Evolutionary conservation across 495 filamentous ascomycete species (phyloP).

Genomic region (Xylaria bambusicola): DNA sequence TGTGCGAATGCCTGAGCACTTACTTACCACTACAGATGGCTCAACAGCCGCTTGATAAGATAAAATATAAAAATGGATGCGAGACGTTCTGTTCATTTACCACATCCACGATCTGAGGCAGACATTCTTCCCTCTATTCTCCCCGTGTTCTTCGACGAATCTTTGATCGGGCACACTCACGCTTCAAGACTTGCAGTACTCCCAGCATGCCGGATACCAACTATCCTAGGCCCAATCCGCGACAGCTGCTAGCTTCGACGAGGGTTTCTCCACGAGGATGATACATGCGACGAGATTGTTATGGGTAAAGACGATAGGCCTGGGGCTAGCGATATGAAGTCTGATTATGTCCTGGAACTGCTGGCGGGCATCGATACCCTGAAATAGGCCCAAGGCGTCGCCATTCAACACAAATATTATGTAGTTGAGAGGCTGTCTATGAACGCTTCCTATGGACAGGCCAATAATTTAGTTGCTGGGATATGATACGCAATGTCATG

Average conservation of each 20-base stretch:
- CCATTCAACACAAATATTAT: conserved; percentile 1
- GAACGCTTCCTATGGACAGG: conserved; percentile 26
- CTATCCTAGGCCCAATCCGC: conserved; percentile 54
- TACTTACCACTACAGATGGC: too few species aligned
- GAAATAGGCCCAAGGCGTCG: conserved; percentile 5
- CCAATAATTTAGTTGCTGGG: conserved; percentile 10
- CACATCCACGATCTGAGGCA: not conserved
- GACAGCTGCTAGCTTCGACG: conserved; percentile 32
- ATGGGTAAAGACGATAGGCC: conserved; percentile 49
- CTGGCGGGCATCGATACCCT: conserved; percentile 14
- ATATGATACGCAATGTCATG: not conserved
- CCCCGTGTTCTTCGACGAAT: not conserved
- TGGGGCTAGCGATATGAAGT: conserved; percentile 22
- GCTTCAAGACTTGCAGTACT: conserved; percentile 43
- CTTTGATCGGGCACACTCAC: not conserved
- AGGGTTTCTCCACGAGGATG: conserved; percentile 35
- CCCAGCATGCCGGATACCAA: conserved; percentile 53
- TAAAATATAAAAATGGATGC: not conserved
- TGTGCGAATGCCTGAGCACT: too few species aligned
- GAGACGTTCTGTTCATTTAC: not conserved
- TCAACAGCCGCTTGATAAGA: too few species aligned
- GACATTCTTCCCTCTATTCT: not conserved
- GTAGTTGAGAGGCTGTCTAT: conserved; percentile 26
- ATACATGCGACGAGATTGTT: conserved; percentile 49
- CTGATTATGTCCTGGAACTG: conserved; percentile 13